Conservation (phyloP, 2,329 filamentous ascomycete species). For the Penicillium sp. region DNA sequence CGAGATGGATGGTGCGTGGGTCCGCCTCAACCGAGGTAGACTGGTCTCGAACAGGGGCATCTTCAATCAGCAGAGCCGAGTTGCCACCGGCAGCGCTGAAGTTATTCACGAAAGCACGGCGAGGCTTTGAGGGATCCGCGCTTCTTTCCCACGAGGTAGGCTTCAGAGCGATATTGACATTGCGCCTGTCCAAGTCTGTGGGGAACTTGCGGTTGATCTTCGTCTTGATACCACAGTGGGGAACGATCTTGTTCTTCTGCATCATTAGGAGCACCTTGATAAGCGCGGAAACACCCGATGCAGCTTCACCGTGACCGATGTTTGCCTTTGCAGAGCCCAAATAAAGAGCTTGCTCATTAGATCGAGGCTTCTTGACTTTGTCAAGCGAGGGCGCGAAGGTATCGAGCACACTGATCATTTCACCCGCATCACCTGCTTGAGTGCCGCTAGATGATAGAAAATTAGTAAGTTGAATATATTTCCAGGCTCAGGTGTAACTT, state of each 20-base stretch:
- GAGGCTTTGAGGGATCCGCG: neutral
- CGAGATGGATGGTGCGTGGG: slow-evolving; percentile 56
- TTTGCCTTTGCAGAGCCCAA: slow-evolving; percentile 36
- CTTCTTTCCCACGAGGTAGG: slow-evolving; percentile 29
- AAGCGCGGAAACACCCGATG: slow-evolving; percentile 41
- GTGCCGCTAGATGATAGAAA: slow-evolving; percentile 27
- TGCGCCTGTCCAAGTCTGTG: slow-evolving; percentile 34
- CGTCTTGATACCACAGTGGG: slow-evolving; percentile 66
- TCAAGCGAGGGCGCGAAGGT: slow-evolving; percentile 34
- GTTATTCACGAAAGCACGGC: slow-evolving; percentile 61
- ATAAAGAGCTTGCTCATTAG: neutral
- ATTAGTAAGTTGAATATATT: too few relatives aligned
- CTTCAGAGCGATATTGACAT: slow-evolving; percentile 48
- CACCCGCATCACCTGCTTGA: slow-evolving; percentile 42
- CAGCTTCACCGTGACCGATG: slow-evolving; percentile 50
- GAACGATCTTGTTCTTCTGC: slow-evolving; percentile 63
- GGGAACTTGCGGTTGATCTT: slow-evolving; percentile 37
- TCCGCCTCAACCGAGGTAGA: slow-evolving; percentile 38
- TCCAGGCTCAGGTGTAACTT: too few relatives aligned
- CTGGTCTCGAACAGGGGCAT: slow-evolving; percentile 47
- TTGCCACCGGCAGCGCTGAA: slow-evolving; percentile 72
- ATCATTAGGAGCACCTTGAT: slow-evolving; percentile 68
- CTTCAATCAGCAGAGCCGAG: slow-evolving; percentile 64
- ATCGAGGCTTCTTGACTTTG: slow-evolving; percentile 36
- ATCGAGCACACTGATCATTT: slow-evolving; percentile 39